These are phyloP conservation scores for Fusarium haematococcum DNA, from an alignment of 2,329 filamentous ascomycete genomes.

Conservation along the genomic window DNA sequence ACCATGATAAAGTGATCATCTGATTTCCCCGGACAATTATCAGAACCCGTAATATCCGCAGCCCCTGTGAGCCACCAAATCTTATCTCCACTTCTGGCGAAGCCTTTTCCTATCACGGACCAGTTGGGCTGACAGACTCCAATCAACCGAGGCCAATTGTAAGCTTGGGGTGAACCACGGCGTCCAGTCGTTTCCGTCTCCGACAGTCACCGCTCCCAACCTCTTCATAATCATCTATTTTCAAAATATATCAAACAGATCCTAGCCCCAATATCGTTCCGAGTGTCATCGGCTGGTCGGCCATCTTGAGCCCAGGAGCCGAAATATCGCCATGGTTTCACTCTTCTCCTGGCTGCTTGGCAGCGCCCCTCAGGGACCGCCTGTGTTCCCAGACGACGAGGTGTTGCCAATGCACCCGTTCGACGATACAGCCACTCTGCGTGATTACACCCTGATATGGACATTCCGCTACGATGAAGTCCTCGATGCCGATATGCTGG, in stretches of 20 bases:
- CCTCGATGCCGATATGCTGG: not conserved
- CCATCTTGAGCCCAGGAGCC: not conserved
- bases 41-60: not conserved
- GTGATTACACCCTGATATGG: not conserved
- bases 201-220: not conserved
- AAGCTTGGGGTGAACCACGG: not conserved
- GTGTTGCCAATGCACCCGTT: not conserved
- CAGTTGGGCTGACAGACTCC: not conserved
- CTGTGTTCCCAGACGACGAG: not conserved
- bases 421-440: not conserved
- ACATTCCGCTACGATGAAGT: not conserved
- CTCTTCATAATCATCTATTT: not conserved
- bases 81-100: not conserved
- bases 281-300: not conserved
- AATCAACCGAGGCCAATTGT: not conserved
- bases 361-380: not conserved
- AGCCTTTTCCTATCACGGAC: not conserved
- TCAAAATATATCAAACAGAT: not conserved
- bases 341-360: not conserved
- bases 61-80: not conserved
- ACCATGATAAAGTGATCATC: not conserved
- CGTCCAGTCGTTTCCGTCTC: not conserved
- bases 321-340: not conserved
- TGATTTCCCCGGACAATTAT: not conserved
- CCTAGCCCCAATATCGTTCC: accelerated